A percentile compares a stretch with the other conserved stretches of the same genome.
These are phyloP conservation scores for Nemania abortiva DNA, from an alignment of 2,329 filamentous ascomycete genomes.

Conservation along the genomic window DNA sequence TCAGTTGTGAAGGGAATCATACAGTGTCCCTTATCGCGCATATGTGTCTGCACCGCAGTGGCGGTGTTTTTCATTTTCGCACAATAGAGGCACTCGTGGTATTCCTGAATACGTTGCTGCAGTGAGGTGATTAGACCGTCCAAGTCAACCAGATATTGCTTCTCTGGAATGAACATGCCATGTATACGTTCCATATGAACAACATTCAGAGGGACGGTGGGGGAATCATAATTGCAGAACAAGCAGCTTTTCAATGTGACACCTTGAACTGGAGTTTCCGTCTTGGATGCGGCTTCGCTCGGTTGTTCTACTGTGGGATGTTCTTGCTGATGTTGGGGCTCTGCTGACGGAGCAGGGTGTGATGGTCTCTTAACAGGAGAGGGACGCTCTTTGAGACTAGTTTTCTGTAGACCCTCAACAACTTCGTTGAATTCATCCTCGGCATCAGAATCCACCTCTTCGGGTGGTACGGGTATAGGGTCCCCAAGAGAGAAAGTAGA, in stretches of 20 bases:
- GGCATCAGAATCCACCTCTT: slow-evolving; percentile 72
- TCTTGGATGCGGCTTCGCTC: slow-evolving; percentile 59
- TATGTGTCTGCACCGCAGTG: slow-evolving; percentile 90
- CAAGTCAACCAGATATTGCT: slow-evolving; percentile 82
- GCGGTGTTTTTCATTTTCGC: slow-evolving; percentile 83
- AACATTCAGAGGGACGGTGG: slow-evolving; percentile 79
- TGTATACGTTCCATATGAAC: slow-evolving; percentile 93
- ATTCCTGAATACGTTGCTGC: slow-evolving; percentile 81
- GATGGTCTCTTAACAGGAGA: slow-evolving; percentile 68
- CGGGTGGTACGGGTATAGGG: slow-evolving; percentile 66
- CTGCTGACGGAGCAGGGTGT: slow-evolving; percentile 61
- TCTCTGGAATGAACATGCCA: slow-evolving; percentile 96
- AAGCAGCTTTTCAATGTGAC: slow-evolving; percentile 73
- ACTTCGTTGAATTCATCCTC: slow-evolving; percentile 83
- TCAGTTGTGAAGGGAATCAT: slow-evolving; percentile 93
- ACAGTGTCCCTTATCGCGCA: slow-evolving; percentile 97
- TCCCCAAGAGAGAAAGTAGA: slow-evolving; percentile 93
- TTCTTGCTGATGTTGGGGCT: slow-evolving; percentile 60
- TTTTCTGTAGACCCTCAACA: slow-evolving; percentile 79
- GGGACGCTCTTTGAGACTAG: slow-evolving; percentile 56
- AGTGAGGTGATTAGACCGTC: slow-evolving; percentile 85
- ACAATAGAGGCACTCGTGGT: slow-evolving; percentile 89
- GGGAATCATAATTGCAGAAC: slow-evolving; percentile 91
- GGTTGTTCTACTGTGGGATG: slow-evolving; percentile 56
- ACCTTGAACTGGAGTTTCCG: slow-evolving; percentile 55